Evolutionary conservation across 2,329 filamentous ascomycete genomes (phyloP).

Genomic region (Trichoderma polysporum): DNA sequence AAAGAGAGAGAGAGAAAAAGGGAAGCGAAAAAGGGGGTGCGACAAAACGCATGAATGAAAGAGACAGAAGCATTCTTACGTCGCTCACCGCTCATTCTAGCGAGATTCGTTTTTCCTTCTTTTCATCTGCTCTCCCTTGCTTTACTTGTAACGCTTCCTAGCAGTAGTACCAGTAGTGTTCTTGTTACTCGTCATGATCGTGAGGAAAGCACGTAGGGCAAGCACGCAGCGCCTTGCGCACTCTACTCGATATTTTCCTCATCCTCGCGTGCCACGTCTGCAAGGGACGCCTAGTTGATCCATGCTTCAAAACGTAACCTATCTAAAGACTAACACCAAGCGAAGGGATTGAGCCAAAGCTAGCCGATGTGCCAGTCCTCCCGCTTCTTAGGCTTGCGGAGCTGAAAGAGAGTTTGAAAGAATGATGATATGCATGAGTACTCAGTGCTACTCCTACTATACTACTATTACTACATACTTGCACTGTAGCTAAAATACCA

Average conservation of each 20-base stretch:
- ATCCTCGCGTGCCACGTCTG: slow-evolving; percentile 6
- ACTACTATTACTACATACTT: background rate
- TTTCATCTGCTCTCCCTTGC: background rate
- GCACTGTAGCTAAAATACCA: background rate
- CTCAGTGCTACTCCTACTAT: background rate
- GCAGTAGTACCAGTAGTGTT: too few species aligned
- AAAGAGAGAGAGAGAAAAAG: background rate
- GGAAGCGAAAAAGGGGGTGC: background rate
- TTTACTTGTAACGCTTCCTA: background rate
- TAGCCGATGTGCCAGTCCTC: background rate
- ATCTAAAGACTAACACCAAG: background rate
- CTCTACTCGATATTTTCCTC: background rate
- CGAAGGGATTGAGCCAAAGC: background rate
- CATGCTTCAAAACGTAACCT: slow-evolving; percentile 23
- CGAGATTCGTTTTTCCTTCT: background rate
- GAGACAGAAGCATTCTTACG: slow-evolving; percentile 4
- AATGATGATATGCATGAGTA: background rate
- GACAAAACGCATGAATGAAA: background rate
- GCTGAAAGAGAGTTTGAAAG: slow-evolving; percentile 1
- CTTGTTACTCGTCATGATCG: background rate
- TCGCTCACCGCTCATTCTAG: slow-evolving; percentile 18
- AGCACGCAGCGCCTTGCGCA: background rate
- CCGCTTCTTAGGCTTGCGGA: background rate
- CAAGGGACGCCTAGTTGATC: slow-evolving; percentile 15
- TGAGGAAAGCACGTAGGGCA: background rate